Conservation (phyloP, 192 early-diverging fungal genomes). For the Chytriomyces sp. region DNA sequence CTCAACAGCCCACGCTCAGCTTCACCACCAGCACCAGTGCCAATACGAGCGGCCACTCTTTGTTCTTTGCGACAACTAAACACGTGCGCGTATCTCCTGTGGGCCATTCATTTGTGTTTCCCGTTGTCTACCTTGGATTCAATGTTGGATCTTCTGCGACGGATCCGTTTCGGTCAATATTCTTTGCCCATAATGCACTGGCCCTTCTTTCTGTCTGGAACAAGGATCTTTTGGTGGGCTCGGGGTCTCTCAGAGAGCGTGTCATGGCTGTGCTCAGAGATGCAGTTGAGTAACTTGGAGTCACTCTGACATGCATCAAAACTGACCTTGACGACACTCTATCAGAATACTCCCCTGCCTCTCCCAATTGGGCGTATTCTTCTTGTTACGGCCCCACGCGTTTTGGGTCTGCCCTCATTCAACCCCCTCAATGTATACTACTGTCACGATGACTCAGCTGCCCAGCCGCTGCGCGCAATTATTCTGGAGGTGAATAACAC, state of each 20-base stretch:
- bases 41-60: slow-evolving; percentile 5
- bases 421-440: slow-evolving; percentile 62
- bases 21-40: background rate
- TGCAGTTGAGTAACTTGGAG: background rate
- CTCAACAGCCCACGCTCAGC: too few relatives aligned
- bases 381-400: slow-evolving; percentile 58
- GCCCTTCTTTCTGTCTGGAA: slow-evolving; percentile 40
- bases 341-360: slow-evolving; percentile 4
- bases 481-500: slow-evolving; percentile 68
- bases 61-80: slow-evolving; percentile 49
- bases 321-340: background rate
- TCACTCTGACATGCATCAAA: background rate
- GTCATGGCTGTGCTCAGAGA: background rate
- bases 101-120: slow-evolving; percentile 56
- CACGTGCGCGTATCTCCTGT: slow-evolving; percentile 55
- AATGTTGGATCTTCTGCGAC: slow-evolving; percentile 13
- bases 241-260: background rate
- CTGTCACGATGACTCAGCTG: slow-evolving; percentile 40
- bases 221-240: slow-evolving; percentile 34
- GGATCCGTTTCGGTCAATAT: background rate
- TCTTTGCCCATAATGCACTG: slow-evolving; percentile 3
- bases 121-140: slow-evolving; percentile 55
- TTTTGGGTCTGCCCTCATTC: slow-evolving; percentile 54
- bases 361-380: slow-evolving; percentile 44
- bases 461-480: slow-evolving; percentile 22